Base-by-base conservation (phyloP, 371 early-diverging fungal genomes). In the Encephalitozoon cuniculi region DNA sequence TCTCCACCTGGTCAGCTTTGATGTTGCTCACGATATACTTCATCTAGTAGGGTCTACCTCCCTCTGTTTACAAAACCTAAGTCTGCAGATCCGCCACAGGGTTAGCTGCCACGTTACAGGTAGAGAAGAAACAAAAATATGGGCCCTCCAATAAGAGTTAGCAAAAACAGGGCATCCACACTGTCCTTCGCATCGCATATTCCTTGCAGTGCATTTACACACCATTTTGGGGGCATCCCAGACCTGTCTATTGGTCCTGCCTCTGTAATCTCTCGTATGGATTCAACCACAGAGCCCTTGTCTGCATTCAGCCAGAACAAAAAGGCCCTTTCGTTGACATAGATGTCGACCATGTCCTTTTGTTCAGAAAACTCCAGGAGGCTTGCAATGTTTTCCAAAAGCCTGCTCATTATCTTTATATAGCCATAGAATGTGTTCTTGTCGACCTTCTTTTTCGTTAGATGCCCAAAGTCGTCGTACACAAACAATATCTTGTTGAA, bases 401-500 rank as follows among this genome's bases (percentile, higher is more conserved):
- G 53, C 8, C 63, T 39, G 8, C 72, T 55, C 77, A 80, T 80
- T 12, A 64, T 65, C n/a, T 59, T 46, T 11, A 80, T 66, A 40
- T 63, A 18, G 11, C 39, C 34, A 51, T 49, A 76, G 54, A 76
- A 80, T 8, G 21, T 34, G 4, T 53, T 32, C 25, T 68, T 68
- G 9, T 80, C 64, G 12, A 77, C 69, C 44, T 80, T 80, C 26
- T 41, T 34, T 25, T 68, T 40, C 37, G 72, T 70, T 28, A 80
- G n/a, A 15, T 73, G 26, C 2, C 65, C 41, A 74, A 80, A 80
- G 28, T 74, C 70, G 26, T 80, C 76, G 15, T 71, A 39, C 7
- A 80, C 70, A 70, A 77, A 80, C 18, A 66, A 21, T 23, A 80
- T 67, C 63, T 80, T 80, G 59, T 76, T 68, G 25, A 80, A 76